These are phyloP conservation scores for Gloeostereum incarnatum DNA, from an alignment of 768 basidiomycete genomes.

Conservation along the genomic window DNA sequence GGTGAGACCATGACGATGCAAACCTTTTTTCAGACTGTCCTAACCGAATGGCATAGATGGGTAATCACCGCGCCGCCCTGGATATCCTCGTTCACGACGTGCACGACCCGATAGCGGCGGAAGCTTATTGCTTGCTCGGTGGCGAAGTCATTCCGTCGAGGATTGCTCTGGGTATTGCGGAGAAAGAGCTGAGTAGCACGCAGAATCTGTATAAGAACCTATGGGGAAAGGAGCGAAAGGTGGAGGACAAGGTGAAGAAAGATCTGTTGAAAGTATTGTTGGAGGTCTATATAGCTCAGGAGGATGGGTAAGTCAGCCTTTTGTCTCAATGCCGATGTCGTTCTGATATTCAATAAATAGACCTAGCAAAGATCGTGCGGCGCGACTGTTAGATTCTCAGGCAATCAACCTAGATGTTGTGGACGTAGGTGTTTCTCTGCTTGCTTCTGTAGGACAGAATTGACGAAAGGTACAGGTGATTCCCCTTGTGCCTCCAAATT, in stretches of 20 bases:
- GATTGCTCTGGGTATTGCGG: constrained; percentile 40
- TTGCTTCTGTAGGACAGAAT: constrained; percentile 4
- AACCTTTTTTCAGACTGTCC: constrained; percentile 2
- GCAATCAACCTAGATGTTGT: constrained; percentile 67
- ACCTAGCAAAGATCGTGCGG: constrained; percentile 45
- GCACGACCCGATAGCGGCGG: constrained; percentile 68
- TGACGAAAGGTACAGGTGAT: constrained; percentile 38
- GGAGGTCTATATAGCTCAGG: constrained; percentile 82
- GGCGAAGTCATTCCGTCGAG: constrained; percentile 65
- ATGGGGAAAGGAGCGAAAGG: constrained; percentile 15
- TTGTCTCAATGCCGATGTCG: neutral
- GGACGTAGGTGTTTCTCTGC: constrained; percentile 44
- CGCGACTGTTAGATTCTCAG: constrained; percentile 70
- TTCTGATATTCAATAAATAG: constrained; percentile 10
- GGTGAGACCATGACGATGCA: constrained; percentile 25
- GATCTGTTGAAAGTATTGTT: constrained; percentile 62
- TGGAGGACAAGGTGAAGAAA: constrained; percentile 40
- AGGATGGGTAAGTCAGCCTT: constrained; percentile 43
- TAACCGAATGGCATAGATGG: constrained; percentile 20
- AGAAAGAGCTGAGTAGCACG: constrained; percentile 28
- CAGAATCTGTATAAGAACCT: constrained; percentile 21
- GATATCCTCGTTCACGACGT: constrained; percentile 59
- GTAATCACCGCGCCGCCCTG: constrained; percentile 55
- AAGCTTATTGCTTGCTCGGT: constrained; percentile 77
- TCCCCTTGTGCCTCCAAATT: constrained; percentile 57